Evolutionary conservation across 805 yeast genomes (phyloP), one percentile per base, ranked within the genome.

Genomic region (Maudiozyma saulgeensis): DNA sequence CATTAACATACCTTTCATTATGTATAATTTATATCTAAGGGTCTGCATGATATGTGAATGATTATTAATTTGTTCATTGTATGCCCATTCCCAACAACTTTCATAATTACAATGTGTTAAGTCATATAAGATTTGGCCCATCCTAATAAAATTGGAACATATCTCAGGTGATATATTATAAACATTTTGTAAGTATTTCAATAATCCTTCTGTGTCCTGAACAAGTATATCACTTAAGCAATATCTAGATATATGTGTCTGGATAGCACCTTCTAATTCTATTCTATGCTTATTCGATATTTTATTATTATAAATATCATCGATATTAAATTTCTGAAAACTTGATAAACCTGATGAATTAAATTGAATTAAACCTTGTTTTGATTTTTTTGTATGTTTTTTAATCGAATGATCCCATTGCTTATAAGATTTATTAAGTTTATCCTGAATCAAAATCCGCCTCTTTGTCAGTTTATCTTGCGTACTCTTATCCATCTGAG

Each of bases 41-140:
- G 21, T 32, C 18, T 12, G 16, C 13, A 41, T 41, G 31, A 26
- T 15, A n/a, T 23, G 18, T 6, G 43, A 41, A n/a, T 25, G 18
- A 41, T 41, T 41, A 41, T 41, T 18, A 12, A 12, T 9, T 41
- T 41, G 32, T n/a, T 41, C 32, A n/a, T 21, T 26, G 11, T 23
- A 15, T 13, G 32, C 18, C 86, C 86, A 81, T 2, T 61, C 62
- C 28, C 77, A 71, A 13, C 84, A 82, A 6, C 74, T 69, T 5
- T 55, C 58, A 26, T 75, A 57, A 47, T 77, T 62, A 3, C 69
- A 65, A 2, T 60, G 47, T 26, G 62, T 62, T 21, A 75, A 55
- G 37, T 68, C 68, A 18, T 60, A 56, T 18, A 76, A 57, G 3
- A 78, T 75, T 13, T 62, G 63, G 25, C 74, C 72, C 72, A 80